Base-by-base conservation (phyloP, 768 basidiomycete genomes). In the Glaciozyma martinii region DNA sequence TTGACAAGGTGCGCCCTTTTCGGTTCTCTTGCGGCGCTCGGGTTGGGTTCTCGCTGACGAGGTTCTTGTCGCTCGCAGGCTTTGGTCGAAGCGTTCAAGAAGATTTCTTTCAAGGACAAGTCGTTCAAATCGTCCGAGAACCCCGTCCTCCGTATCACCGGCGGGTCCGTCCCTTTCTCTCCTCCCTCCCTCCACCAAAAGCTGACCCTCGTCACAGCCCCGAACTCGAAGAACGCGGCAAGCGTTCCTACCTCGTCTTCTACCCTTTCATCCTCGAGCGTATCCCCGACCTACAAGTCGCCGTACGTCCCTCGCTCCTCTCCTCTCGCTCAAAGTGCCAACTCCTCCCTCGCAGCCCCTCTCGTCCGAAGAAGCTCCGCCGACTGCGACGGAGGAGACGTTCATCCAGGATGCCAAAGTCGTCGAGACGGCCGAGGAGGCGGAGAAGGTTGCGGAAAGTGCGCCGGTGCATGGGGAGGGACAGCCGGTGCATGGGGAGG, bases 21-120 rank as follows among this genome's bases (percentile, higher is more conserved):
- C 5, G n/a, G 5, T 44, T 4, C 0, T 15, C 27, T 29, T 21
- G 25, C 15, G 18, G 1, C 16, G 27, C 49, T 43, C 15, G 23
- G 13, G 3, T 30, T 0, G 2, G n/a, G n/a, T n/a, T 42, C 15
- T 0, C 30, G 21, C 12, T 23, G 1, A 13, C 43, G n/a, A 27
- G 12, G 1, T 0, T 15, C 9, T 18, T 49, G 13, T 49, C 53
- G 27, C 4, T 47, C 46, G 21, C 58, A 68, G 67, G 59, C 62
- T 2, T 62, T 70, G 46, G 54, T 44, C 40, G 63, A 64, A n/a
- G 68, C 68, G 5, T 70, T 70, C 68, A 66, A 70, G 64, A 27
- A 42, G 8, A 42, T 70, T 10, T 43, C 56, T 4, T 19, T 66
- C 53, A 70, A 66, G 57, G 21, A 23, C 47, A 63, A 53, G 29